Conservation (phyloP, 2,329 filamentous ascomycete genomes). For the Aspergillus sergii region DNA sequence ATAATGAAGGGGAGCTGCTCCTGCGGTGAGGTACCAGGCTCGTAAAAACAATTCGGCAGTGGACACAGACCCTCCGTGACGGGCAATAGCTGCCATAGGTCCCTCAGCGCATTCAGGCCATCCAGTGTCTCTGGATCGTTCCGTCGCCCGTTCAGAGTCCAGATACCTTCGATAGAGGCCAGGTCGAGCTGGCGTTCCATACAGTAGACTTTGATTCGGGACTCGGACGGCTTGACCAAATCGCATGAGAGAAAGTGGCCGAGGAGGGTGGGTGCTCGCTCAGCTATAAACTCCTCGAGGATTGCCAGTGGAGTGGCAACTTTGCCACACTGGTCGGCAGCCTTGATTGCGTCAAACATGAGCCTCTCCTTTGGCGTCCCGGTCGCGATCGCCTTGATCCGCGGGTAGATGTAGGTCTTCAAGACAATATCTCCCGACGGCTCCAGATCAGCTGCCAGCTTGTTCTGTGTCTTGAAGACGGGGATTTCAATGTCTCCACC, state of each 20-base stretch:
- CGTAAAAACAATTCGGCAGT: not conserved
- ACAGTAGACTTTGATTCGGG: conserved; percentile 7
- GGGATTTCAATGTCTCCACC: not conserved
- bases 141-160: conserved; percentile 8
- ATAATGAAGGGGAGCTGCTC: conserved; percentile 4
- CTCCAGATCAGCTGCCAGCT: not conserved
- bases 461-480: conserved; percentile 6
- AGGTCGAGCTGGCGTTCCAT: not conserved
- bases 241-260: conserved; percentile 7
- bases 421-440: not conserved
- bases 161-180: not conserved
- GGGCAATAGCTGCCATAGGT: conserved; percentile 6
- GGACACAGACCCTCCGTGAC: not conserved
- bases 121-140: not conserved
- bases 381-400: conserved; percentile 17
- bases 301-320: not conserved
- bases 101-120: not conserved
- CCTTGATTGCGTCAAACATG: conserved; percentile 16
- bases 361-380: conserved; percentile 13
- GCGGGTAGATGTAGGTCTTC: conserved; percentile 19
- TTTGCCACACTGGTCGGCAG: not conserved
- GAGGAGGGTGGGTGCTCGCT: not conserved
- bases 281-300: not conserved
- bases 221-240: conserved; percentile 1
- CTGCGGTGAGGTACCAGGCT: not conserved